These are phyloP conservation scores for Karstenula rhodostoma DNA, from an alignment of 2,329 filamentous ascomycete species.

Conservation along the genomic window DNA sequence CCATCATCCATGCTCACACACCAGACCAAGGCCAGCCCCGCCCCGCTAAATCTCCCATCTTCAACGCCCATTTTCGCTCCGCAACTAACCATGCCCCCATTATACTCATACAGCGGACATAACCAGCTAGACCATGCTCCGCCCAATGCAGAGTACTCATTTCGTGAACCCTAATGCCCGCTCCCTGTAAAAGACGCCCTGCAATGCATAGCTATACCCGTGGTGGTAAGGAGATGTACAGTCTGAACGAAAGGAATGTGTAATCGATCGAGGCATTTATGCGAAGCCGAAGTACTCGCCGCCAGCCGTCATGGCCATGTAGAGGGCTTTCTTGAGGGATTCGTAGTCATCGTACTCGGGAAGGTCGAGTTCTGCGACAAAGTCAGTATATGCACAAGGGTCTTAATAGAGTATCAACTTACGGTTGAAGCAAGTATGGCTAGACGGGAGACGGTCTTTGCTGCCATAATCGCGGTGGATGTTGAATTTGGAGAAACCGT, in stretches of 20 bases:
- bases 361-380: constrained; percentile 83
- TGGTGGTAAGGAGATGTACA: constrained; percentile 9
- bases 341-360: constrained; percentile 99
- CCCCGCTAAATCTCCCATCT: neutral
- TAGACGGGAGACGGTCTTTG: constrained; percentile 93
- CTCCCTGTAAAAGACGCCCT: constrained; percentile 14
- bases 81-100: neutral
- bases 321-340: constrained; percentile 81
- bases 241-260: constrained; percentile 12
- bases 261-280: constrained; percentile 56
- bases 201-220: constrained; percentile 16
- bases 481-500: constrained; percentile 96
- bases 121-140: constrained; percentile 7
- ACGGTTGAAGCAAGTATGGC: constrained; percentile 99
- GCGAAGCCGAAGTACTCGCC: constrained; percentile 98
- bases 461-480: constrained; percentile 98
- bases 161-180: constrained; percentile 3
- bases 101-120: constrained; percentile 11
- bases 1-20: constrained; percentile 15
- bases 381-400: constrained; percentile 45
- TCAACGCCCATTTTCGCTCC: constrained; percentile 3
- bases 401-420: constrained; percentile 58
- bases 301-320: constrained; percentile 96
- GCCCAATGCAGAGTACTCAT: constrained; percentile 10
- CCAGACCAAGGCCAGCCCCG: neutral